Base-by-base conservation (phyloP, 257 asterid genomes). In the Solanum sparsipilum region DNA sequence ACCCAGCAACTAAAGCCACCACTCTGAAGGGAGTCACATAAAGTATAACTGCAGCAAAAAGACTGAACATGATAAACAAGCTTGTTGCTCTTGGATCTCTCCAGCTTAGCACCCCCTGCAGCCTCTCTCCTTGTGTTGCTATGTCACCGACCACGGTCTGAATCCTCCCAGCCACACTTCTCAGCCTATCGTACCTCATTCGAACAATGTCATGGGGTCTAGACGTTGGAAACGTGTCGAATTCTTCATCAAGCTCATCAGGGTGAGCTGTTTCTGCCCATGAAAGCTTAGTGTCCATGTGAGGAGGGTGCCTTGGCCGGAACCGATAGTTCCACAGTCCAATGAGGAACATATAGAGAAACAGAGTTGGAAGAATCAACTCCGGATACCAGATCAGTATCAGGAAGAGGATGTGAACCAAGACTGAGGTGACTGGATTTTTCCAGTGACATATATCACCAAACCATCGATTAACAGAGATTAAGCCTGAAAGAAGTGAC, bases 1-100 rank as follows among this genome's bases (percentile, higher is more conserved):
- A 20, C 31, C 98, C 97, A 12, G 89, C 89, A 58, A 74, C 94
- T 13, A 95, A 89, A 79, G 89, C 88, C 90, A 93, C 88, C 23
- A 91, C 93, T 58, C 94, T 86, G 23, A 92, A 74, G 16, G 97
- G 97, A 7, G 95, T 91, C n/a, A 38, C 89, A 16, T 93, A 95
- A 15, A 95, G 94, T 75, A 90, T 89, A 65, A 90, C 89, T 15
- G 98, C 96, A 31, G 96, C 94, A 68, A 90, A 86, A 8, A 93
- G 90, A 83, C 98, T 93, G 88, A 93, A 93, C 88, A 91, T 85
- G 0, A 95, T 83, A 84, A 95, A 95, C 88, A 95, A 52, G 87
- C 93, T 87, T 2, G 98, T 95, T 11, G 98, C 98, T 48, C 98
- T 90, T 0, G 98, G 98, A 76, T 95, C 98, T 88, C 98, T 88